These are phyloP conservation scores for Pyrenophora graminea DNA, from an alignment of 2,329 filamentous ascomycete genomes.

Conservation along the genomic window DNA sequence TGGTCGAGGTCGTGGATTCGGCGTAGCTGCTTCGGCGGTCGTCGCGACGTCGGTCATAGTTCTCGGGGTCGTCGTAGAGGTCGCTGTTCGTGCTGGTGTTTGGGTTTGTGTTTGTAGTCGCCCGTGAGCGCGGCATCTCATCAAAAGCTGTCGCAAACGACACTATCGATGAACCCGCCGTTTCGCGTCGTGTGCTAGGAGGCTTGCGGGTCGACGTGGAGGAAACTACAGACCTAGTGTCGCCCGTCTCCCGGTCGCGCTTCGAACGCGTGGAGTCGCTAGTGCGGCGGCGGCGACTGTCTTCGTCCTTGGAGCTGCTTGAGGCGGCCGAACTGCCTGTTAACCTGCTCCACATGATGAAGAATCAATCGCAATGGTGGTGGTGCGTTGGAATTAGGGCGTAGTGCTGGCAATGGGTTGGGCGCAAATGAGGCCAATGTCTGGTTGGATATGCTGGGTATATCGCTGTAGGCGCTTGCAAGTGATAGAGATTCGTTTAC, in stretches of 20 bases:
- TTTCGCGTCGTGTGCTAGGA: slow-evolving; percentile 35
- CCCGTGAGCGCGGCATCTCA: slow-evolving; percentile 31
- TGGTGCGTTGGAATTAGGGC: slow-evolving; percentile 22
- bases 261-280: slow-evolving; percentile 36
- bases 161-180: slow-evolving; percentile 39
- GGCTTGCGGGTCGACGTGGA: slow-evolving; percentile 42
- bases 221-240: slow-evolving; percentile 43
- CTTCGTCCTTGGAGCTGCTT: slow-evolving; percentile 33
- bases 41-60: slow-evolving; percentile 30
- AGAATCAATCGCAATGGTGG: slow-evolving; percentile 11
- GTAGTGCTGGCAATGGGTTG: slow-evolving; percentile 19
- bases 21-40: slow-evolving; percentile 39
- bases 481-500: slow-evolving; percentile 24
- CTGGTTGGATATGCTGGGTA: slow-evolving; percentile 28
- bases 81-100: slow-evolving; percentile 33
- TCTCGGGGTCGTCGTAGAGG: slow-evolving; percentile 40
- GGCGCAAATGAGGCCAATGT: slow-evolving; percentile 24
- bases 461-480: slow-evolving; percentile 27
- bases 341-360: slow-evolving; percentile 46
- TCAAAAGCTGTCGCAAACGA: slow-evolving; percentile 49
- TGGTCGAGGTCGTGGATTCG: slow-evolving; percentile 31
- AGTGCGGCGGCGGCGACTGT: slow-evolving; percentile 29
- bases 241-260: slow-evolving; percentile 34
- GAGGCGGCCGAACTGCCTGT: slow-evolving; percentile 40
- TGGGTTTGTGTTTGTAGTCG: background rate